Evolutionary conservation across 345 rosid species (phyloP), one percentile per base, ranked within the genome.

Genomic region (Hypericum perforatum): DNA sequence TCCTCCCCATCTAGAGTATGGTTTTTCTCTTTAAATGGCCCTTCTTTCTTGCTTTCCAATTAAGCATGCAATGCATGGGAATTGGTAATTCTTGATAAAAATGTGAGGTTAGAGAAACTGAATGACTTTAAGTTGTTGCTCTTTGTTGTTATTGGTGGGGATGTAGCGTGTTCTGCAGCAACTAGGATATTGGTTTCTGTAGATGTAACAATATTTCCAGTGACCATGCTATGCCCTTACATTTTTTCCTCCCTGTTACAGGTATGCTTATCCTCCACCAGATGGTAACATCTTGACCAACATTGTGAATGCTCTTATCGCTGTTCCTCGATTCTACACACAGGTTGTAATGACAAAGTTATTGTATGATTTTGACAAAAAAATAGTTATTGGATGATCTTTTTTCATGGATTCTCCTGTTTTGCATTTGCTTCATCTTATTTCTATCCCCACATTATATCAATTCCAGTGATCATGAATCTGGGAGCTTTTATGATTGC

Each of bases 261-360:
- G 98, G 75, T 92, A 92, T 76, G 94, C 94, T 57, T 88, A 92
- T 63, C 98, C 98, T 54, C 94, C 84, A 40, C 94, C 88, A 5
- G 98, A 91, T 83, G 95, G 94, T 68, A 91, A 91, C 66, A 91
- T 91, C 63, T 68, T 91, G 68, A 85, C 95, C 66, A 92, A 92
- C 71, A 92, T 92, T 64, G 84, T 83, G 16, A 92, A 88, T 83
- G 96, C 95, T 29, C 95, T 92, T 49, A 85, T 92, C 42, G 95
- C 96, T 51, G 98, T 92, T 70, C 96, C 98, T 45, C 83, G 76
- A 15, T 88, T 88, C 61, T 92, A 88, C 65, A 92, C 95, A 8
- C 98, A 88, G 97, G 98, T 92, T 63, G 48, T 55, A 22, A 22
- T 44, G 45, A 39, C 22, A 39, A 64, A 71, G 16, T 44, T 37